These are phyloP conservation scores for Trichoderma erinaceum DNA, from an alignment of 495 filamentous ascomycete genomes.

Conservation along the genomic window DNA sequence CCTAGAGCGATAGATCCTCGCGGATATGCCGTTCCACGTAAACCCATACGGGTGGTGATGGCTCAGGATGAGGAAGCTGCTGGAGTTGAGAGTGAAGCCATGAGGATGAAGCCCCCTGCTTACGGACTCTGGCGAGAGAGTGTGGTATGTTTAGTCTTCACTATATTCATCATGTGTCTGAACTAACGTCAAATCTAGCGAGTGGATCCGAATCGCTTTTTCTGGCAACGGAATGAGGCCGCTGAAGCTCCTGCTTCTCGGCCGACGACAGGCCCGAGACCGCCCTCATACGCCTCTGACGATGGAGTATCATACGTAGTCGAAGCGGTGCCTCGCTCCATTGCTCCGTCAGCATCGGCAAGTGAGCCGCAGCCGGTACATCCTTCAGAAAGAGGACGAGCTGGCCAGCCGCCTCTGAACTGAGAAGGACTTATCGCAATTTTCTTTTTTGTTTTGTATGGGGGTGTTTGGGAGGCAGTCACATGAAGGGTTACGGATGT, in stretches of 20 bases:
- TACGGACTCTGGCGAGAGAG: constrained; percentile 80
- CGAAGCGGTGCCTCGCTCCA: constrained; percentile 51
- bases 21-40: constrained; percentile 54
- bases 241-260: constrained; percentile 15
- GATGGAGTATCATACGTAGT: constrained; percentile 65
- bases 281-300: constrained; percentile 66
- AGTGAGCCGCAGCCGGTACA: constrained; percentile 42
- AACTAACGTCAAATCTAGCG: constrained; percentile 41
- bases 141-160: constrained; percentile 55
- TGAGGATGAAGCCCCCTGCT: constrained; percentile 69
- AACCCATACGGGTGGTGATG: constrained; percentile 57
- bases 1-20: constrained; percentile 40
- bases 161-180: background rate
- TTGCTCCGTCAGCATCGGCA: constrained; percentile 30
- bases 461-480: background rate
- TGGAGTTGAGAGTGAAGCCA: constrained; percentile 44
- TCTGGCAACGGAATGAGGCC: constrained; percentile 61
- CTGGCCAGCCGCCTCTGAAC: constrained; percentile 3
- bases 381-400: constrained; percentile 35
- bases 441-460: background rate
- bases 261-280: constrained; percentile 37
- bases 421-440: background rate
- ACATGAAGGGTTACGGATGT: background rate
- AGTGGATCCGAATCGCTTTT: constrained; percentile 72
- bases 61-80: constrained; percentile 57